phyloP scores from a whole-genome alignment of 106 monocot species.

The Platanthera zijinensis region DNA sequence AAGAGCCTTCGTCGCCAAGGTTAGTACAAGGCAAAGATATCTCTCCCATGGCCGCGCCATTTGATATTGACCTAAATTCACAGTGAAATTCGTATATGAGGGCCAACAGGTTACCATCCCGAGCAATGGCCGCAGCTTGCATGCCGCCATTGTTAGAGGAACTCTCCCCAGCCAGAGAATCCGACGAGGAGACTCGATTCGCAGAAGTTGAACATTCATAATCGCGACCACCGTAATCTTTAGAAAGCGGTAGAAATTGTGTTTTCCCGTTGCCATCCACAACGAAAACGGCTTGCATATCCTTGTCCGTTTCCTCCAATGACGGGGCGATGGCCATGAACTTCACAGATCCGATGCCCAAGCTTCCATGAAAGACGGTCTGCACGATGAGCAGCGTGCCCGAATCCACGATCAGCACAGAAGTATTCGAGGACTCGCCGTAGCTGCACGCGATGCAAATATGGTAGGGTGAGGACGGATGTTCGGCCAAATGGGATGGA shows the following conservation, averaged over 20 bases:
- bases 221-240: constrained; percentile 24
- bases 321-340: constrained; percentile 26
- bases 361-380: constrained; percentile 38
- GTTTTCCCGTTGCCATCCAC: constrained; percentile 41
- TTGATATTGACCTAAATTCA: constrained; percentile 37
- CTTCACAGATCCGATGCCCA: constrained; percentile 31
- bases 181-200: constrained; percentile 20
- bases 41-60: constrained; percentile 36
- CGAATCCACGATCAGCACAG: constrained; percentile 63
- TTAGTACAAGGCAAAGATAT: constrained; percentile 27
- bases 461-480: constrained; percentile 29
- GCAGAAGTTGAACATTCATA: constrained; percentile 11
- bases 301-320: constrained; percentile 14
- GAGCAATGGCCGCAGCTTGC: constrained; percentile 20
- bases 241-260: constrained; percentile 25
- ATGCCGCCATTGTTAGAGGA: constrained; percentile 5
- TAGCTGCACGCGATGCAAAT: constrained; percentile 42
- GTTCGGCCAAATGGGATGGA: constrained; percentile 21
- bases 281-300: constrained; percentile 22
- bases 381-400: constrained; percentile 34
- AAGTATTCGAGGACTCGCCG: constrained; percentile 13
- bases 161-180: constrained; percentile 14
- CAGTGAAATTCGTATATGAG: constrained; percentile 32
- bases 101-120: constrained; percentile 37
- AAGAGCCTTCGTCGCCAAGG: constrained; percentile 19